Conservation (phyloP, 1,139 yeast genomes). For the Yamadazyma atmosphaerica region DNA sequence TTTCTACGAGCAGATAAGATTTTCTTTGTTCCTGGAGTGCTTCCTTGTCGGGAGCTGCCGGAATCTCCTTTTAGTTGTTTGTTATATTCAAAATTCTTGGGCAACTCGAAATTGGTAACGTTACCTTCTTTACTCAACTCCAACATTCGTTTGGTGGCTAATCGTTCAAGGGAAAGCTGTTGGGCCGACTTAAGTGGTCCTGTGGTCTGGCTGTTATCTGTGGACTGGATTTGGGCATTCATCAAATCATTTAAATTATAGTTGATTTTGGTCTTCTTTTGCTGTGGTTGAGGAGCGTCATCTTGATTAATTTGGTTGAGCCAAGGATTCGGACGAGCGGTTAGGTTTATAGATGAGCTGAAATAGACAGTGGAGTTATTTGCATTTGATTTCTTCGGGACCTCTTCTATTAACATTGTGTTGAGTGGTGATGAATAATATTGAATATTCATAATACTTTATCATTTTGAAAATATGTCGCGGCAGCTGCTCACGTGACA, state of each 20-base stretch:
- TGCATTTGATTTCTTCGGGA: conserved; percentile 37
- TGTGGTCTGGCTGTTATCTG: conserved; percentile 22
- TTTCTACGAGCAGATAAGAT: conserved; percentile 47
- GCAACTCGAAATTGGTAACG: conserved; percentile 36
- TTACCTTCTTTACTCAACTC: conserved; percentile 39
- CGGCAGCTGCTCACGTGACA: no score
- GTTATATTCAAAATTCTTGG: conserved; percentile 42
- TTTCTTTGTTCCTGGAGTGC: conserved; percentile 47
- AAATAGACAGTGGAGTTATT: conserved; percentile 43
- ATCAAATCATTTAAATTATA: conserved; percentile 46
- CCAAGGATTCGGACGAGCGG: conserved; percentile 36
- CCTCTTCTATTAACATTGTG: conserved; percentile 46
- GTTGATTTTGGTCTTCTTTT: conserved; percentile 42
- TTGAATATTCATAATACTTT: no score
- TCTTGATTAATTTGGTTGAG: conserved; percentile 21
- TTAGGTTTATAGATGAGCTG: conserved; percentile 43
- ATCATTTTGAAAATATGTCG: no score
- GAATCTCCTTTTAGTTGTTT: conserved; percentile 20
- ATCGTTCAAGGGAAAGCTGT: conserved; percentile 43
- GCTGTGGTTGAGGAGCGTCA: conserved; percentile 19
- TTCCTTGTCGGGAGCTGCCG: conserved; percentile 35
- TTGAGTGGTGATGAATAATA: background rate
- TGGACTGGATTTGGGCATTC: conserved; percentile 45
- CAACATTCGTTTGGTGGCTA: conserved; percentile 36
- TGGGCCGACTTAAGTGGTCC: conserved; percentile 46